Conservation (phyloP, 805 yeast genomes). For the Ogataea nakhonphanomensis region DNA sequence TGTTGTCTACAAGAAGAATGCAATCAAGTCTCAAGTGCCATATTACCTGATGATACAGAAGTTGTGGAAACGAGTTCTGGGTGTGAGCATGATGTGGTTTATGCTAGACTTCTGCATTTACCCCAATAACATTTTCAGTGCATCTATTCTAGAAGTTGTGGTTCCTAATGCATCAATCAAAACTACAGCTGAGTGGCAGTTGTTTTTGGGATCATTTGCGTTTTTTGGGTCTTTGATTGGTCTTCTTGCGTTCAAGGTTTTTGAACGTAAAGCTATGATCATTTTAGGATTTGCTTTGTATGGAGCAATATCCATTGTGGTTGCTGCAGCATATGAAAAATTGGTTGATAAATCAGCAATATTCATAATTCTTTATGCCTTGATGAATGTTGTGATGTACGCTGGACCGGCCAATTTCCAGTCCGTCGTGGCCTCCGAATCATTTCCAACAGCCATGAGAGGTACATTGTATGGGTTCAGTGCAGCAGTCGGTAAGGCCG, state of each 20-base stretch:
- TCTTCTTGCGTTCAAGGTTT: constrained; percentile 36
- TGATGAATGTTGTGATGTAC: constrained; percentile 43
- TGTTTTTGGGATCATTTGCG: constrained; percentile 39
- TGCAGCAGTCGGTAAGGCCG: constrained; percentile 51
- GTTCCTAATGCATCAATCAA: constrained; percentile 35
- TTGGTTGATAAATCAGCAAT: constrained; percentile 29
- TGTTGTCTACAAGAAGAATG: constrained; percentile 41
- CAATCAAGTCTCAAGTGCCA: constrained; percentile 49
- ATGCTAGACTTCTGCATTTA: constrained; percentile 61
- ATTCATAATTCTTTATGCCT: constrained; percentile 44
- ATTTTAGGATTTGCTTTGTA: constrained; percentile 24
- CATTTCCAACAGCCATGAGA: constrained; percentile 48
- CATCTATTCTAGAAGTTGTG: constrained; percentile 41
- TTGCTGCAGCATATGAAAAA: constrained; percentile 38
- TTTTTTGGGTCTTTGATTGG: constrained; percentile 45
- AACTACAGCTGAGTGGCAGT: constrained; percentile 44
- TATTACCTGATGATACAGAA: constrained; percentile 52
- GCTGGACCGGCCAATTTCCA: constrained; percentile 47
- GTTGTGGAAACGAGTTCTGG: constrained; percentile 46
- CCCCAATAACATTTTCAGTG: constrained; percentile 60
- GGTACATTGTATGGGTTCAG: constrained; percentile 46
- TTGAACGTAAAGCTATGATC: constrained; percentile 42
- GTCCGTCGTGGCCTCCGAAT: constrained; percentile 43
- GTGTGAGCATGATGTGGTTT: constrained; percentile 60
- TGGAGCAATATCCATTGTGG: constrained; percentile 45